Base-by-base conservation (phyloP, 1,284 basidiomycete genomes). In the Cryptococcus wingfieldii region DNA sequence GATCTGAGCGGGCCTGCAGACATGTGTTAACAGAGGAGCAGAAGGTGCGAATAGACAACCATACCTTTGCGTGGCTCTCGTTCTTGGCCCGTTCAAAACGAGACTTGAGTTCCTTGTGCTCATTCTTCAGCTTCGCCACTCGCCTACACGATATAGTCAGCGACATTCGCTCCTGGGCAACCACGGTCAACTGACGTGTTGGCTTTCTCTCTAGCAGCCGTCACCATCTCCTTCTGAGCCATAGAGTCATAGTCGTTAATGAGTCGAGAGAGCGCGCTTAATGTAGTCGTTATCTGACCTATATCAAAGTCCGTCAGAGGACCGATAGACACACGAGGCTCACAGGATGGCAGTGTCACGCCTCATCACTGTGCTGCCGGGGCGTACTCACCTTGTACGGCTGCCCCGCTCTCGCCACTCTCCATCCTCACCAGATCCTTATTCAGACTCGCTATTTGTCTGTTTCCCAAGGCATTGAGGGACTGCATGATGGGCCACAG, bases 191-290 rank as follows among this genome's bases (percentile, higher is more conserved):
- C 84, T 68, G 69, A 93, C 90, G 89, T 87, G 71, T 88, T 82
- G 0, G 92, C 94, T 78, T 97, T 97, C 79, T 95, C 92, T 72
- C 91, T 85, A 77, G 95, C 95, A 42, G 88, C 86, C 65, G 90
- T 90, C 52, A 95, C 89, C 69, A 96, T 90, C 75, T 97, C 93
- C 62, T 92, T 83, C 78, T 87, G 89, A 0, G 89, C 90, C 89
- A 97, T 92, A 12, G 89, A 87, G 69, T 96, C 93, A 70, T 95
- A 97, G 70, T 98, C 94, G 66, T 96, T 92, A 61, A 96, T 86
- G 54, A 94, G 90, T 54, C 93, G 80, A 54, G 89, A 86, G 81
- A 97, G 86, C 2, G 90, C 91, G n/a, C 90, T 84, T 18, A 98
- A 80, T 14, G 90, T 92, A 28, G 93, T 92, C 38, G 89, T 89